These are phyloP conservation scores for Marasmius oreades DNA, from an alignment of 1,284 basidiomycete species.

Conservation along the genomic window DNA sequence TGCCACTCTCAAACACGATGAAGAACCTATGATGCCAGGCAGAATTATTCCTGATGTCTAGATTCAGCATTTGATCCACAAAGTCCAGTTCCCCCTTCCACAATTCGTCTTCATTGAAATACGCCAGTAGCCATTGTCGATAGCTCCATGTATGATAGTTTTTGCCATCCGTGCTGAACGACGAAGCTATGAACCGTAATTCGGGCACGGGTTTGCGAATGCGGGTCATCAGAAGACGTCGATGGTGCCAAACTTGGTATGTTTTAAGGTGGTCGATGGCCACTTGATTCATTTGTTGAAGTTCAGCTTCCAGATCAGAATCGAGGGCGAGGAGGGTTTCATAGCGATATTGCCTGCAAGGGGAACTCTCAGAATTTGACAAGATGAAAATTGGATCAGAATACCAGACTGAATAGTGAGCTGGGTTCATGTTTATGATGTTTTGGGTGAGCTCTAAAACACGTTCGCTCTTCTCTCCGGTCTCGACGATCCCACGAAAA, in stretches of 20 bases:
- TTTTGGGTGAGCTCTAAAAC: slow-evolving; percentile 83
- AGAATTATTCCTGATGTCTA: slow-evolving; percentile 92
- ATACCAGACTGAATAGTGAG: slow-evolving; percentile 93
- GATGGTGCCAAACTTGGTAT: slow-evolving; percentile 98
- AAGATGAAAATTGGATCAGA: slow-evolving; percentile 17
- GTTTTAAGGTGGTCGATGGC: slow-evolving; percentile 83
- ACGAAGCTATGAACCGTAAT: slow-evolving; percentile 73
- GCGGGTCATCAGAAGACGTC: slow-evolving; percentile 71
- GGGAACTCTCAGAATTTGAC: slow-evolving; percentile 5
- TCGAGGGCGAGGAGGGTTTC: slow-evolving; percentile 72
- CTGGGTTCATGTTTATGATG: slow-evolving; percentile 85
- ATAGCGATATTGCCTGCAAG: slow-evolving; percentile 86
- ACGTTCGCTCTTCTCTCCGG: slow-evolving; percentile 73
- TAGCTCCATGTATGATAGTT: slow-evolving; percentile 98
- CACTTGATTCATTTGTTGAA: slow-evolving; percentile 81
- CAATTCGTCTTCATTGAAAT: slow-evolving; percentile 67
- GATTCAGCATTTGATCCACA: slow-evolving; percentile 69
- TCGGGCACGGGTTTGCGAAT: slow-evolving; percentile 58
- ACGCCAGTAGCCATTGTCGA: slow-evolving; percentile 86
- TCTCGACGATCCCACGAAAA: slow-evolving; percentile 79
- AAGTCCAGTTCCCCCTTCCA: slow-evolving; percentile 82
- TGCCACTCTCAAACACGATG: slow-evolving; percentile 74
- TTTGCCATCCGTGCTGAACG: slow-evolving; percentile 76
- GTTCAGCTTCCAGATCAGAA: slow-evolving; percentile 69
- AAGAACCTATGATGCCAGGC: slow-evolving; percentile 99